These are phyloP conservation scores for Clitopilus passeckerianus DNA, from an alignment of 768 basidiomycete genomes.

Conservation along the genomic window DNA sequence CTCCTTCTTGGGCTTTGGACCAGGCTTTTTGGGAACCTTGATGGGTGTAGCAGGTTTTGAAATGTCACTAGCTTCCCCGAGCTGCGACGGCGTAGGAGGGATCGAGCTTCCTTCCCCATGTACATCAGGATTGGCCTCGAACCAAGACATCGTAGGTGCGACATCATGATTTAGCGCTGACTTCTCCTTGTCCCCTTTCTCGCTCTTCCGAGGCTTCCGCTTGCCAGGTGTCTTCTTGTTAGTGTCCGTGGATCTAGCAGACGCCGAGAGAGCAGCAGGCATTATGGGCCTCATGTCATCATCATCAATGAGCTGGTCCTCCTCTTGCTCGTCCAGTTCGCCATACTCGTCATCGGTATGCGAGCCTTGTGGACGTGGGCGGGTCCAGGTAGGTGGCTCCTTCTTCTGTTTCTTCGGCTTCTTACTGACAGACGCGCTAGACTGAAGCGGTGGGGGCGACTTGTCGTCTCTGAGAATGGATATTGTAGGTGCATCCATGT, in stretches of 20 bases:
- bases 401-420: constrained; percentile 9
- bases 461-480: constrained; percentile 73
- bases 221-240: constrained; percentile 30
- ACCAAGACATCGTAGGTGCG: constrained; percentile 35
- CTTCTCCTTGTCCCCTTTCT: constrained; percentile 45
- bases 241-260: constrained; percentile 24
- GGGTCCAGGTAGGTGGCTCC: constrained; percentile 13
- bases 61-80: constrained; percentile 15
- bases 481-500: constrained; percentile 81
- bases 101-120: constrained; percentile 8
- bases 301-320: constrained; percentile 80
- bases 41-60: constrained; percentile 43
- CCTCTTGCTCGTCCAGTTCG: constrained; percentile 66
- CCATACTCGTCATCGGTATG: constrained; percentile 42
- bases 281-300: constrained; percentile 36
- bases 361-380: constrained; percentile 16
- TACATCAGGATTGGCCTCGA: constrained; percentile 35
- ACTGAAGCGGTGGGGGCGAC: constrained; percentile 52
- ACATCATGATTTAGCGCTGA: constrained; percentile 34
- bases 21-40: constrained; percentile 38
- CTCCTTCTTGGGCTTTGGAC: constrained; percentile 28
- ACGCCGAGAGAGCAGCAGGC: constrained; percentile 17
- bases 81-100: constrained; percentile 7
- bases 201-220: constrained; percentile 48
- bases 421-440: constrained; percentile 17